Evolutionary conservation across 495 filamentous ascomycete genomes (phyloP).

Genomic region (Barbatosphaeria neglecta): DNA sequence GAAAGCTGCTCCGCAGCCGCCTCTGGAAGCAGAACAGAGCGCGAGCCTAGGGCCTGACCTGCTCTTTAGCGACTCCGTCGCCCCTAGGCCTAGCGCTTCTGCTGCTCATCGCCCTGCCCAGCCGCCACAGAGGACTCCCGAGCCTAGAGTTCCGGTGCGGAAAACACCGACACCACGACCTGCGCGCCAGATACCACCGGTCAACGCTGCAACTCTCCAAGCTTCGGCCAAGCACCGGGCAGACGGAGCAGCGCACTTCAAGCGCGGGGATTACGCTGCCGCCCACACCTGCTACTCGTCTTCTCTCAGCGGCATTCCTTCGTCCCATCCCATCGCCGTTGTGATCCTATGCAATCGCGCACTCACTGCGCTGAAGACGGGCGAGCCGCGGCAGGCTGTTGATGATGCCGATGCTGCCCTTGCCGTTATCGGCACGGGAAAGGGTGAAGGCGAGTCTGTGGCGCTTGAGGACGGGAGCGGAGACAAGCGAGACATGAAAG

Average conservation of each 20-base stretch:
- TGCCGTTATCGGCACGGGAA: conserved; percentile 64
- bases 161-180: conserved; percentile 25
- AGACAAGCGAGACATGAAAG: conserved; percentile 74
- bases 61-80: conserved; percentile 33
- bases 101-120: conserved; percentile 16
- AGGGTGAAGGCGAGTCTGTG: conserved; percentile 70
- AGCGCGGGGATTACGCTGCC: conserved; percentile 79
- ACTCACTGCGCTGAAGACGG: conserved; percentile 76
- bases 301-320: conserved; percentile 62
- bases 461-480: conserved; percentile 48
- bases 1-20: conserved; percentile 42
- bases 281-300: conserved; percentile 73
- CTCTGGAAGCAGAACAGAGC: conserved; percentile 22
- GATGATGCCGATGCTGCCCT: conserved; percentile 72
- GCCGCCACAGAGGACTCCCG: conserved; percentile 21
- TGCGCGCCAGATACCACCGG: conserved; percentile 51
- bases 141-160: conserved; percentile 26
- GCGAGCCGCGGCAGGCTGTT: conserved; percentile 76
- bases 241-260: conserved; percentile 78
- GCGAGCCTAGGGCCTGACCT: conserved; percentile 45
- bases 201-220: conserved; percentile 56
- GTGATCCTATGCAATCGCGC: conserved; percentile 85
- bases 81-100: conserved; percentile 8
- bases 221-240: conserved; percentile 64
- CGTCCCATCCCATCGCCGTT: conserved; percentile 74